Base-by-base conservation (phyloP, 1,284 basidiomycete species). In the Anthracocystis walkeri region DNA sequence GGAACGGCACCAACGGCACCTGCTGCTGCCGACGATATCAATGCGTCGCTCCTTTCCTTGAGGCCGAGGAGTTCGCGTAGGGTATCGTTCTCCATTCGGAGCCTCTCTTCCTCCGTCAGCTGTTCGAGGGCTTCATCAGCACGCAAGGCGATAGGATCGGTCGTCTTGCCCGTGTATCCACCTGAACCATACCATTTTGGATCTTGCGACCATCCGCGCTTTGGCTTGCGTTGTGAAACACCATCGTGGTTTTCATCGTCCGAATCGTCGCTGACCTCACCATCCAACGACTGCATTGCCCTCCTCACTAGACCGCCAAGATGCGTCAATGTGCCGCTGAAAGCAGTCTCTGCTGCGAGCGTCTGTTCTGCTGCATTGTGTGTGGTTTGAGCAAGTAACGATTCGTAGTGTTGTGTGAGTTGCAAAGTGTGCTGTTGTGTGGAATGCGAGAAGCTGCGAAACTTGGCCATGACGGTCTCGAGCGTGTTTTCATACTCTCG, bases 391-490 rank as follows among this genome's bases (percentile, higher is more conserved):
- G 78, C 64, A n/a, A 97, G 89, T 6, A 97, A 88, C 4, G 89
- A 87, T 82, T 97, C 94, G 87, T 99, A 99, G 86, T 99, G 95
- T 55, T 91, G 90, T 58, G 92, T 93, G 14, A 98, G 87, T 0
- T 92, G 92, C 12, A 93, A 88, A 80, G 97, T 94, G 85, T 98
- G 94, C 78, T 92, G 92, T 82, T 96, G 93, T 0, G 94, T 93
- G 18, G 96, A 93, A 77, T 93, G 88, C 92, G 97, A 83, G 82
- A 97, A 92, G 70, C 91, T 92, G 57, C 95, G 90, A 85, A 98
- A 98, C 87, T 97, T 97, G 65, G 90, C 87, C 96, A 99, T 98
- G 84, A 99, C 92, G 38, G 91, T 94, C 83, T 98, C 95, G 87
- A 99, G 89, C 1, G 95, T 97, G 69, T 89, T 89, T 85, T 99